A percentile compares a stretch with the other conserved stretches of the same genome.
Evolutionary conservation across 192 early-diverging fungal species (phyloP).

Genomic region (Backusella australiensis): DNA sequence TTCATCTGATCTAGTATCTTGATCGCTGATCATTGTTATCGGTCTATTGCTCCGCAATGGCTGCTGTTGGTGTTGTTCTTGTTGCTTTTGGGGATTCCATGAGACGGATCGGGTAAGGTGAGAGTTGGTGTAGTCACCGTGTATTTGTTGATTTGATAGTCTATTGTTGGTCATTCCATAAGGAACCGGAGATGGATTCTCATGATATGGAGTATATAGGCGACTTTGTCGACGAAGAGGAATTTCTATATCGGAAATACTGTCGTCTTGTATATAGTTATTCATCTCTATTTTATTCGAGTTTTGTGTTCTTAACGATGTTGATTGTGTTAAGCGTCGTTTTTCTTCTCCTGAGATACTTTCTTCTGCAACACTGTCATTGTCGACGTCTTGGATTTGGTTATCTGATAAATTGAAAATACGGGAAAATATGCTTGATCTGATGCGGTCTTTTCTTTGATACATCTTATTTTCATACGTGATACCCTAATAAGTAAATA

Average conservation of each 20-base stretch:
- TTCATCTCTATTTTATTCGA: background rate
- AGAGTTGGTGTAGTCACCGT: background rate
- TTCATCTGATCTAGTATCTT: background rate
- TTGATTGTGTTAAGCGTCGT: background rate
- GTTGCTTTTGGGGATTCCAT: background rate
- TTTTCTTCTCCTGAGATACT: background rate
- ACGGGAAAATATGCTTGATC: background rate
- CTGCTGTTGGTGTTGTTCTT: background rate
- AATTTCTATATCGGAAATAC: slow-evolving; percentile 10
- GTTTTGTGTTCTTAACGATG: background rate
- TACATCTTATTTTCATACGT: background rate
- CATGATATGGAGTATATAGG: slow-evolving; percentile 2
- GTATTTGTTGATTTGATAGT: background rate
- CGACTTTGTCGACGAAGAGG: slow-evolving; percentile 3
- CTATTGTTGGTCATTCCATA: too few species aligned
- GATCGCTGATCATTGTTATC: background rate
- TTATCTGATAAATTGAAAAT: background rate
- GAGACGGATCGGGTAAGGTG: background rate
- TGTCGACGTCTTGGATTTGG: background rate
- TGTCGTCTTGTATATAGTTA: background rate
- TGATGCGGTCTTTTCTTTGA: background rate
- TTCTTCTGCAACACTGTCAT: background rate
- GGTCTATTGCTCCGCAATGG: background rate
- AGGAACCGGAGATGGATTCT: background rate
- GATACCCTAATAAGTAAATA: background rate